These are phyloP conservation scores for Mortierella sp. DNA, from an alignment of 371 early-diverging fungal genomes.

Conservation along the genomic window DNA sequence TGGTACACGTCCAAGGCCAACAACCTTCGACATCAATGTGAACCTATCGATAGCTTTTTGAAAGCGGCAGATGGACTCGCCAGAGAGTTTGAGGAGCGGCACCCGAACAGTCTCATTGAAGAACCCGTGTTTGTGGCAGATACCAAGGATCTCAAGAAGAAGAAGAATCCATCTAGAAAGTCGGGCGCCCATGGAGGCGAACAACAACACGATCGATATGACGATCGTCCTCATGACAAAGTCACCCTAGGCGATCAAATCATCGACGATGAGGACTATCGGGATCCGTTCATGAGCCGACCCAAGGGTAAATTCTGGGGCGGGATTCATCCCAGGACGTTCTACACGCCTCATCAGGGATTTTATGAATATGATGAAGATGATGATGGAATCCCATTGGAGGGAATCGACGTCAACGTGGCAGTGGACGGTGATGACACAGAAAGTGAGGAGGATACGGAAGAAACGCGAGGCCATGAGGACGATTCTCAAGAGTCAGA, in stretches of 20 bases:
- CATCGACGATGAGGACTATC: slow-evolving; percentile 24
- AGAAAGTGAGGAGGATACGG: background rate
- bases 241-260: slow-evolving; percentile 12
- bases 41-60: slow-evolving; percentile 36
- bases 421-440: slow-evolving; percentile 7
- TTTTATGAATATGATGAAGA: slow-evolving; percentile 13
- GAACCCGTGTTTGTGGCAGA: slow-evolving; percentile 40
- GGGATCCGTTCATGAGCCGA: slow-evolving; percentile 31
- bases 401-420: slow-evolving; percentile 16
- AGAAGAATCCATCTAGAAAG: background rate
- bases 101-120: slow-evolving; percentile 31
- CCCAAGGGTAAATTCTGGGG: slow-evolving; percentile 46
- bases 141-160: background rate
- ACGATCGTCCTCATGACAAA: background rate
- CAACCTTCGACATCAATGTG: slow-evolving; percentile 58
- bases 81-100: slow-evolving; percentile 23
- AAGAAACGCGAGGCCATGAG: too few relatives aligned
- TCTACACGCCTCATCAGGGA: slow-evolving; percentile 23
- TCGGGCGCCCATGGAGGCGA: background rate
- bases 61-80: slow-evolving; percentile 41
- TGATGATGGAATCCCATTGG: slow-evolving; percentile 13
- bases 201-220: slow-evolving; percentile 4
- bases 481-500: too few relatives aligned
- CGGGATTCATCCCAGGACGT: slow-evolving; percentile 33
- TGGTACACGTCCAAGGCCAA: slow-evolving; percentile 66